Conservation (phyloP, 2,329 filamentous ascomycete genomes). For the Alternaria brassicicola region DNA sequence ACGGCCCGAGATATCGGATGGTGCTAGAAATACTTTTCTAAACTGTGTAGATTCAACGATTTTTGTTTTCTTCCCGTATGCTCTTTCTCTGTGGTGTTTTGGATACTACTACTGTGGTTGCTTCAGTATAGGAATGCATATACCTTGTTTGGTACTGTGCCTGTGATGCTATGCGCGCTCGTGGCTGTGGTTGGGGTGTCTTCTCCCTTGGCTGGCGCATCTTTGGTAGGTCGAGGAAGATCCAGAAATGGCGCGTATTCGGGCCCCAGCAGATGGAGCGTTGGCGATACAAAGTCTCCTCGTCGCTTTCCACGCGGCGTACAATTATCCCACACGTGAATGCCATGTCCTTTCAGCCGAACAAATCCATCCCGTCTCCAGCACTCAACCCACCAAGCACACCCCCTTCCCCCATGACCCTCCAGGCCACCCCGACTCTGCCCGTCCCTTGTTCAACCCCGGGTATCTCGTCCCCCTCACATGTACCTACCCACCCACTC, state of each 20-base stretch:
- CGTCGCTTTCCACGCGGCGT: too few relatives aligned
- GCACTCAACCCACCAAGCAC: slow-evolving; percentile 5
- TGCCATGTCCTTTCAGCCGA: not conserved
- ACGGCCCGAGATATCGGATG: not conserved
- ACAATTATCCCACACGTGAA: too few relatives aligned
- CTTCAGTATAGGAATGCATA: not conserved
- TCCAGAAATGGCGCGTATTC: too few relatives aligned
- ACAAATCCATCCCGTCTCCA: not conserved
- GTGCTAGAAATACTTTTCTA: slow-evolving; percentile 7
- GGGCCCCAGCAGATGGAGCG: too few relatives aligned
- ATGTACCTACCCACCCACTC: slow-evolving; percentile 35
- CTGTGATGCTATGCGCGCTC: not conserved
- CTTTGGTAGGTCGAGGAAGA: too few relatives aligned
- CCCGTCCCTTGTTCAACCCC: slow-evolving; percentile 15
- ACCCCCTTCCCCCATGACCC: slow-evolving; percentile 28
- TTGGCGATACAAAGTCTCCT: too few relatives aligned
- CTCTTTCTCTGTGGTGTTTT: not conserved
- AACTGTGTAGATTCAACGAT: slow-evolving; percentile 11
- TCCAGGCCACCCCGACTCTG: slow-evolving; percentile 35
- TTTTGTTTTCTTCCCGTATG: not conserved
- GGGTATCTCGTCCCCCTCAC: slow-evolving; percentile 26
- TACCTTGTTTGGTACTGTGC: too few relatives aligned
- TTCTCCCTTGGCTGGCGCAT: too few relatives aligned
- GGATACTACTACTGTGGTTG: not conserved
- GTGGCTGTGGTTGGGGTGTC: too few relatives aligned